Percentiles rank a stretch among this genome's conserved stretches.
Conservation (phyloP, 352 stramenopile genomes). For the Globisporangium perplexum region DNA sequence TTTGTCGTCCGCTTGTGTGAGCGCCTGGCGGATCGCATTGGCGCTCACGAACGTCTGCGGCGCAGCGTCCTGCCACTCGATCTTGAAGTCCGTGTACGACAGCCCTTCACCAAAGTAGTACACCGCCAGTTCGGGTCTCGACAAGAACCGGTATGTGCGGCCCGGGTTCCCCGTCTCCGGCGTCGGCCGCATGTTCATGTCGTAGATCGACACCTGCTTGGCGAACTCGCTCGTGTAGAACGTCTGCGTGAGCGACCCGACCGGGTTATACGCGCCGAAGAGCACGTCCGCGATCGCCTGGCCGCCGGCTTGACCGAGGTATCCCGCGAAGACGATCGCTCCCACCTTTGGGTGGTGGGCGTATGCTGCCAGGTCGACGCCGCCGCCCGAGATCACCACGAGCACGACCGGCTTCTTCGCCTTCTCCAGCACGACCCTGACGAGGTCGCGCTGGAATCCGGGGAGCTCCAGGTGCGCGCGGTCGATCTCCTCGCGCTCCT, state of each 20-base stretch:
- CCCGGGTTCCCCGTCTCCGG: conserved; percentile 51
- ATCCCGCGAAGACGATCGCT: conserved; percentile 63
- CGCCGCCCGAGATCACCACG: conserved; percentile 74
- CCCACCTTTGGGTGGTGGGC: conserved; percentile 50
- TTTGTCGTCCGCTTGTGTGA: conserved; percentile 3
- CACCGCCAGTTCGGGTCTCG: conserved; percentile 31
- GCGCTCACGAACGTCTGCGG: conserved; percentile 11
- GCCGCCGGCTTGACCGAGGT: conserved; percentile 62
- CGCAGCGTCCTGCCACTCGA: conserved; percentile 25
- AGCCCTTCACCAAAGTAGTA: conserved; percentile 76
- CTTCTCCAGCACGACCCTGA: conserved; percentile 42
- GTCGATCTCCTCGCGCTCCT: conserved; percentile 70
- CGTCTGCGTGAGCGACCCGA: conserved; percentile 60
- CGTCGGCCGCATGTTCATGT: conserved; percentile 84
- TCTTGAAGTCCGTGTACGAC: conserved; percentile 68
- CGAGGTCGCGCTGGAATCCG: conserved; percentile 53
- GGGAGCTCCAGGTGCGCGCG: conserved; percentile 53
- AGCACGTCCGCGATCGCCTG: conserved; percentile 71
- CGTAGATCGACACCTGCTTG: conserved; percentile 50
- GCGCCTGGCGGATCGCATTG: conserved; percentile 9
- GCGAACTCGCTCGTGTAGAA: conserved; percentile 58
- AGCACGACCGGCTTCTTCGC: conserved; percentile 57
- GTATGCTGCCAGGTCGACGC: conserved; percentile 64
- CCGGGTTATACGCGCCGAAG: conserved; percentile 66
- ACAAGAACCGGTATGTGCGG: conserved; percentile 85